A percentile compares a stretch with the other conserved stretches of the same genome.
Conservation (phyloP, 805 yeast genomes). For the Metschnikowia drakensbergensis region DNA sequence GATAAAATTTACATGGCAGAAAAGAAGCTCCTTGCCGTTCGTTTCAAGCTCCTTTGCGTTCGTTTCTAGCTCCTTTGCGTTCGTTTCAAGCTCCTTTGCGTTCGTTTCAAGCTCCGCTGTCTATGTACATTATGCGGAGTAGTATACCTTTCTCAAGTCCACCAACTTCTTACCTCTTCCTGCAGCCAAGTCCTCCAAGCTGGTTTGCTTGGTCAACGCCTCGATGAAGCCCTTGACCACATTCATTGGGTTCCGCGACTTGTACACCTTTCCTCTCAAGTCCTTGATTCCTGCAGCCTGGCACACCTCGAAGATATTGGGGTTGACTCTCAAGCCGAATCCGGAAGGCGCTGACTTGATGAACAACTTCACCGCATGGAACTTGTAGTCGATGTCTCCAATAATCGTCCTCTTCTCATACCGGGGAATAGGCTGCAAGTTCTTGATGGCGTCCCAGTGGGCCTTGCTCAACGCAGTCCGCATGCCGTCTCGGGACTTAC, state of each 20-base stretch:
- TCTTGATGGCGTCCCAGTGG: conserved; percentile 90
- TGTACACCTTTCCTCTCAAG: conserved; percentile 84
- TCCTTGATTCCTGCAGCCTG: conserved; percentile 93
- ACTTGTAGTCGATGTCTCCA: conserved; percentile 78
- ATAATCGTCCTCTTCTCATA: conserved; percentile 88
- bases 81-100: too few relatives aligned
- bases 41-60: too few relatives aligned
- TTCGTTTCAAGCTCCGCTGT: background rate
- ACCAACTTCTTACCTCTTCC: conserved; percentile 93
- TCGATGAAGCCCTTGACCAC: conserved; percentile 86
- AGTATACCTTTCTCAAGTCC: conserved; percentile 87
- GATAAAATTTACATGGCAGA: too few relatives aligned
- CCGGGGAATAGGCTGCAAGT: conserved; percentile 75
- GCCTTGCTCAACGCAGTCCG: conserved; percentile 77
- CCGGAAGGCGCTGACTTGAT: conserved; percentile 90
- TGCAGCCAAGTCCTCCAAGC: conserved; percentile 82
- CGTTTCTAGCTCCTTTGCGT: background rate
- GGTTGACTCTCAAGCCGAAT: conserved; percentile 88
- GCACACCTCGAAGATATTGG: conserved; percentile 84
- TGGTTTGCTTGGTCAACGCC: conserved; percentile 75
- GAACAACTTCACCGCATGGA: conserved; percentile 79
- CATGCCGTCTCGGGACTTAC: conserved; percentile 77
- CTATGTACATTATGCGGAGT: conserved; percentile 42
- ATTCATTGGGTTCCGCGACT: conserved; percentile 92
- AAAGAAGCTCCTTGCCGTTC: background rate